Percentiles rank a stretch among this genome's conserved stretches.
phyloP scores from a whole-genome alignment of 306 rosid species.

The Begonia peltatifolia region DNA sequence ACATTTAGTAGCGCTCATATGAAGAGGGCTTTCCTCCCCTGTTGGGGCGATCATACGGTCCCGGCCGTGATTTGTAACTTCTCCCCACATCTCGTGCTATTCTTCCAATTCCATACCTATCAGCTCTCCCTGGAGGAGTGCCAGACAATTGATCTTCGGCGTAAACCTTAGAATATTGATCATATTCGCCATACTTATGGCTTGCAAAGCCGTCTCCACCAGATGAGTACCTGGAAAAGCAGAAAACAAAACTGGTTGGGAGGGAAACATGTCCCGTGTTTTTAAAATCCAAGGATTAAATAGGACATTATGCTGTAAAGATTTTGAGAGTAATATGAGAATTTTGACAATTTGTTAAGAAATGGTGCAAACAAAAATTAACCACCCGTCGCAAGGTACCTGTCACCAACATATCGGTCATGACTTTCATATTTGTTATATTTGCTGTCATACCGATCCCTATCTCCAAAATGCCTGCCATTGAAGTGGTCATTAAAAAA shows the following conservation, averaged over 20 bases:
- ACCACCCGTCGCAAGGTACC: conserved; percentile 22
- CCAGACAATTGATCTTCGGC: conserved; percentile 38
- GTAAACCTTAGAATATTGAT: conserved; percentile 56
- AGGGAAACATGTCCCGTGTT: no score
- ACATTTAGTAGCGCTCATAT: conserved; percentile 52
- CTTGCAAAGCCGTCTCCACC: conserved; percentile 6
- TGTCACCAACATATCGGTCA: conserved; percentile 64
- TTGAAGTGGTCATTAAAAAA: conserved; percentile 56
- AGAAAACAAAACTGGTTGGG: not conserved
- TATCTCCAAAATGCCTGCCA: conserved; percentile 68
- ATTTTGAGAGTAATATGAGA: no score
- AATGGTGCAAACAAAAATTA: not conserved
- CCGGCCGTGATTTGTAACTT: conserved; percentile 53
- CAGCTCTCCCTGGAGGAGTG: conserved; percentile 43
- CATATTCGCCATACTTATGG: conserved; percentile 62
- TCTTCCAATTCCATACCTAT: conserved; percentile 58
- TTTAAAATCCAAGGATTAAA: no score
- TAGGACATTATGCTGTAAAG: no score
- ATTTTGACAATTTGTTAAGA: no score
- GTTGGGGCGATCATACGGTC: conserved; percentile 72
- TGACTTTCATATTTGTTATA: conserved; percentile 74
- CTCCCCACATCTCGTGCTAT: conserved; percentile 57
- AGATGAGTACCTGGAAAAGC: conserved; percentile 40
- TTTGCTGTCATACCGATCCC: conserved; percentile 63
- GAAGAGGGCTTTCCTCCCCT: conserved; percentile 58